A percentile compares a stretch with the other conserved stretches of the same genome.
Evolutionary conservation across 2,329 filamentous ascomycete species (phyloP).

Genomic region (Scytalidium lignicola): DNA sequence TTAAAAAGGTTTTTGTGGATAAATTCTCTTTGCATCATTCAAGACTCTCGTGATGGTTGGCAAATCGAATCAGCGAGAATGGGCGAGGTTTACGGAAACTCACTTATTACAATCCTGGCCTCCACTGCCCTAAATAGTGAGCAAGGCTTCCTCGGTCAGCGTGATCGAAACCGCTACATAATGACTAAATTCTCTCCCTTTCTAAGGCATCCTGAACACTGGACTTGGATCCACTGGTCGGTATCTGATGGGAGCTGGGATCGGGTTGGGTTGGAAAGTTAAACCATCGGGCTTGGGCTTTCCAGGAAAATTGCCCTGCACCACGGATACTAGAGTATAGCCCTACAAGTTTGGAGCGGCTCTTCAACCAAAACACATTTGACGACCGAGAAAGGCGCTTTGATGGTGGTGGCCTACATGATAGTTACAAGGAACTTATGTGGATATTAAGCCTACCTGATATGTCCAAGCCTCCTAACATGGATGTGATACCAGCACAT

Average conservation of each 20-base stretch:
- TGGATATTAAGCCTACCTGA: too few relatives aligned
- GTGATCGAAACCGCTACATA: too few relatives aligned
- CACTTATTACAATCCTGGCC: slow-evolving; percentile 18
- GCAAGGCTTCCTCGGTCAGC: too few relatives aligned
- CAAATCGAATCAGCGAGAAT: slow-evolving; percentile 17
- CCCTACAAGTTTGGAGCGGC: slow-evolving; percentile 3
- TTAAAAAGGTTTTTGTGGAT: slow-evolving; percentile 16
- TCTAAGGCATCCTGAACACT: too few relatives aligned
- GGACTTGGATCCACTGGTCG: too few relatives aligned
- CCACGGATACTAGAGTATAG: slow-evolving; percentile 4
- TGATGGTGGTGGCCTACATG: slow-evolving; percentile 1
- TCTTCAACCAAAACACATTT: slow-evolving; percentile 4
- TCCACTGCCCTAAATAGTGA: not conserved
- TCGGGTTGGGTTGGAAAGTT: too few relatives aligned
- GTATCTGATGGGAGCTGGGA: too few relatives aligned
- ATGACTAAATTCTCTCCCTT: too few relatives aligned
- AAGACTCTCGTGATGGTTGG: slow-evolving; percentile 23
- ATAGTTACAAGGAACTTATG: too few relatives aligned
- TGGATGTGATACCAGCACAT: not conserved
- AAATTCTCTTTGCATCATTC: slow-evolving; percentile 27
- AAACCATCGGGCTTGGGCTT: slow-evolving; percentile 1
- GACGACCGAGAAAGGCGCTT: not conserved
- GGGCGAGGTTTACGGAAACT: slow-evolving; percentile 18
- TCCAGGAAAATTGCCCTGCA: slow-evolving; percentile 6
- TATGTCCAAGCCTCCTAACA: too few relatives aligned